Percentiles rank a stretch among this genome's conserved stretches.
Conservation (phyloP, 345 rosid species). For the Tarenaya hassleriana region DNA sequence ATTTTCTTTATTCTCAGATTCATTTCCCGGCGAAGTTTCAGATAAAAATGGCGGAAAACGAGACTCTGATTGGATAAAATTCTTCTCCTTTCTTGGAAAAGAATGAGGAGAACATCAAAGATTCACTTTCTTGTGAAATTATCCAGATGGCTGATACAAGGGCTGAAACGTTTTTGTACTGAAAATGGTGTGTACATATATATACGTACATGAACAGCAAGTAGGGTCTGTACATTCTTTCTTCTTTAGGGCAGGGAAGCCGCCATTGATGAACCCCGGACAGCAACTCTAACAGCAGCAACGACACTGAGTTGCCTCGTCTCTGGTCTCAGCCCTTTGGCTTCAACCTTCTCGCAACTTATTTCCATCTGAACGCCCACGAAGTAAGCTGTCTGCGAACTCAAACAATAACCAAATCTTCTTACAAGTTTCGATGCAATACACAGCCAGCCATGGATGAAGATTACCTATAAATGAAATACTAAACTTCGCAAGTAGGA, state of each 20-base stretch:
- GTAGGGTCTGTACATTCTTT: too few relatives aligned
- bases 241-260: slow-evolving; percentile 19
- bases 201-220: too few relatives aligned
- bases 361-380: slow-evolving; percentile 74
- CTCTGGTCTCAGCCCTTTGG: slow-evolving; percentile 55
- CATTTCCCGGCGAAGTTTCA: too few relatives aligned
- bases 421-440: background rate
- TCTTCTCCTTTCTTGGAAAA: too few relatives aligned
- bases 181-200: too few relatives aligned
- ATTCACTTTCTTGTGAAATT: too few relatives aligned
- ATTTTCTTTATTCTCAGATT: slow-evolving; percentile 13
- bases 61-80: too few relatives aligned
- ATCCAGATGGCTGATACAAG: too few relatives aligned
- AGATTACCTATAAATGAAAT: background rate
- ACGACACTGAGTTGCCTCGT: slow-evolving; percentile 70
- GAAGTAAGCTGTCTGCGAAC: slow-evolving; percentile 67
- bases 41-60: too few relatives aligned
- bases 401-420: background rate
- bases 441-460: too few relatives aligned
- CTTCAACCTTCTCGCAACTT: slow-evolving; percentile 33
- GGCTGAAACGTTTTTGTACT: too few relatives aligned
- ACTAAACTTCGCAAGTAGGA: background rate
- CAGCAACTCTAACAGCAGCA: slow-evolving; percentile 81
- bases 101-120: too few relatives aligned
- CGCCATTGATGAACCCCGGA: slow-evolving; percentile 57